These are phyloP conservation scores for Moniliophthora roreri DNA, from an alignment of 1,284 basidiomycete species.

Conservation along the genomic window DNA sequence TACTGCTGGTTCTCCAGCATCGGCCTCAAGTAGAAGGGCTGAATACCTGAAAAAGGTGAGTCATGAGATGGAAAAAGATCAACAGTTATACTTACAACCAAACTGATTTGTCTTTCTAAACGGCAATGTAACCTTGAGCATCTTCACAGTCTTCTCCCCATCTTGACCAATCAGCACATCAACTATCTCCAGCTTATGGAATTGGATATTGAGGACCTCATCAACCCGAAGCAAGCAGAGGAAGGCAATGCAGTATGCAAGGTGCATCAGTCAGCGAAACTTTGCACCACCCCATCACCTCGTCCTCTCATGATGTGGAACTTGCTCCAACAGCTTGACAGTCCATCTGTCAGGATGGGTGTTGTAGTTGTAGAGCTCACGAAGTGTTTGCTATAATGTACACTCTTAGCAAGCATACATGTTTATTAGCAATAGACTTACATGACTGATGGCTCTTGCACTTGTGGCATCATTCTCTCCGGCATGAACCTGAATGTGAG, in stretches of 20 bases:
- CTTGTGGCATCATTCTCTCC: conserved; percentile 27
- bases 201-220: conserved; percentile 30
- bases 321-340: too few species aligned
- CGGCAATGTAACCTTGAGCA: too few species aligned
- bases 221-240: conserved; percentile 31
- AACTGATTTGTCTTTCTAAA: conserved; percentile 28
- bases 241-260: conserved; percentile 28
- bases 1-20: conserved; percentile 14
- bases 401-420: background rate
- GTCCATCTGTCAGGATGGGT: conserved; percentile 18
- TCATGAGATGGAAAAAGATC: background rate
- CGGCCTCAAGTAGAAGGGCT: conserved; percentile 21
- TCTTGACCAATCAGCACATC: conserved; percentile 14
- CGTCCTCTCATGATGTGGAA: too few species aligned
- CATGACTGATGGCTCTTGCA: conserved; percentile 27
- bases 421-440: conserved; percentile 16
- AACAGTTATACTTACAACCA: conserved; percentile 15
- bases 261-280: conserved; percentile 21
- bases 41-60: conserved; percentile 16
- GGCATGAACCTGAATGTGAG: conserved; percentile 10
- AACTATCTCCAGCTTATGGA: conserved; percentile 21
- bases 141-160: conserved; percentile 12
- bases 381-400: conserved; percentile 21
- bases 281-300: too few species aligned
- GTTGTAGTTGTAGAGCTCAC: conserved; percentile 24